Percentiles rank a stretch among this genome's conserved stretches.
Conservation (phyloP, 2,329 filamentous ascomycete species). For the Arthrobotrys pseudoclavata region DNA sequence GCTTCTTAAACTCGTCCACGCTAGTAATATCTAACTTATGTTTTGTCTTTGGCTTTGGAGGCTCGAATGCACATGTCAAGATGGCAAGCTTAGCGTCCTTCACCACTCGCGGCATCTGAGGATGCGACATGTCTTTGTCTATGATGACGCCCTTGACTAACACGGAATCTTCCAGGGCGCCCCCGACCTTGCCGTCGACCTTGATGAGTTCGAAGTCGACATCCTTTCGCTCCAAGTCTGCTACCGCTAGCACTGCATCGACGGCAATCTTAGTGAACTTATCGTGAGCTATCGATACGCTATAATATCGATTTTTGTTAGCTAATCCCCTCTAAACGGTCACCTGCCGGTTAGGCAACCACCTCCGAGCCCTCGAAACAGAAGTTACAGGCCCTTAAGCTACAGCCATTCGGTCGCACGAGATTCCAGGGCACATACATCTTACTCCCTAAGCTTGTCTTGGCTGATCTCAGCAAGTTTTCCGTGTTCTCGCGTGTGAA, state of each 20-base stretch:
- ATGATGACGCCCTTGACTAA: constrained; percentile 98
- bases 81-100: constrained; percentile 97
- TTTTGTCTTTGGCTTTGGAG: constrained; percentile 99
- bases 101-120: constrained; percentile 97
- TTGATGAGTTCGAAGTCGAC: constrained; percentile 99
- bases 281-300: constrained; percentile 96
- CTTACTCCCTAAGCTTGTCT: constrained; percentile 96
- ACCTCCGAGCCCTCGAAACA: constrained; percentile 8
- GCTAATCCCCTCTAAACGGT: constrained; percentile 25
- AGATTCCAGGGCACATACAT: constrained; percentile 70
- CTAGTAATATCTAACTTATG: constrained; percentile 98
- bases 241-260: constrained; percentile 95
- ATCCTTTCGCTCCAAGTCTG: constrained; percentile 94
- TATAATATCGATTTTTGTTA: constrained; percentile 63
- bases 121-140: constrained; percentile 99
- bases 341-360: constrained; percentile 21
- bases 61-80: constrained; percentile 96
- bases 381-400: constrained; percentile 5
- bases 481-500: constrained; percentile 84
- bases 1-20: constrained; percentile 97
- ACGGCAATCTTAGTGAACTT: constrained; percentile 98
- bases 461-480: constrained; percentile 93
- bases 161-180: constrained; percentile 89
- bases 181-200: constrained; percentile 97
- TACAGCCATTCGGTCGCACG: constrained; percentile 23